Evolutionary conservation across 2,329 filamentous ascomycete genomes (phyloP), one percentile per base, ranked within the genome.

Genomic region (Lachnellula occidentalis): DNA sequence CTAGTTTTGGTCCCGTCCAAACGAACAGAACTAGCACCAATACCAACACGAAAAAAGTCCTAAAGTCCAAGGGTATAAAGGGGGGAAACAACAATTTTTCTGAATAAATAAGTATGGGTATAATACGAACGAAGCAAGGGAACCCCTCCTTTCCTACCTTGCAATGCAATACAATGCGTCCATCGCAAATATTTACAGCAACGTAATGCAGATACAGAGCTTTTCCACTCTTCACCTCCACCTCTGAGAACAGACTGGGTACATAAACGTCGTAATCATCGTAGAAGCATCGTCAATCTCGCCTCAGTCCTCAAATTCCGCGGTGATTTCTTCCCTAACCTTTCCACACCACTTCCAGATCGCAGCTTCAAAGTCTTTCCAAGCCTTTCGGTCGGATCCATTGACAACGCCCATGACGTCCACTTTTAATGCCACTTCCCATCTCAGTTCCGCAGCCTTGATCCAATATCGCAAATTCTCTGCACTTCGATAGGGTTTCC

Each of bases 381-480:
- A 96, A 12, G 84, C 83, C 51, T 82, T 78, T 48, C 81, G 78
- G 56, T 78, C 73, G 34, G 70, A 86, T 66, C 86, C 86, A 67
- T 92, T 87, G 21, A 96, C 92, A 7, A 96, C 81, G 27, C 87
- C 90, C 72, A 95, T 86, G 21, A 92, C 90, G 66, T 96, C 90
- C 51, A 96, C 79, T 59, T 86, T 82, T 50, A 97, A 77, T 62
- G 88, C 81, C 39, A 92, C 82, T 72, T 97, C 94, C 86, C 92
- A 99, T 53, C 94, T 84, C 55, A 97, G 78, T 73, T 99, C 92
- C 7, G 92, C 91, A 1, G 92, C 94, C 75, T 99, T 99, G 72
- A 88, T 82, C 92, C 94, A 99, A 76, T 88, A 99, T 41, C 91
- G 83, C 58, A 99, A 78, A 70, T 99, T 99, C 64, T 99, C 94